A percentile compares a stretch with the other conserved stretches of the same genome.
Conservation (phyloP, 495 filamentous ascomycete genomes). For the Neurospora sp. region DNA sequence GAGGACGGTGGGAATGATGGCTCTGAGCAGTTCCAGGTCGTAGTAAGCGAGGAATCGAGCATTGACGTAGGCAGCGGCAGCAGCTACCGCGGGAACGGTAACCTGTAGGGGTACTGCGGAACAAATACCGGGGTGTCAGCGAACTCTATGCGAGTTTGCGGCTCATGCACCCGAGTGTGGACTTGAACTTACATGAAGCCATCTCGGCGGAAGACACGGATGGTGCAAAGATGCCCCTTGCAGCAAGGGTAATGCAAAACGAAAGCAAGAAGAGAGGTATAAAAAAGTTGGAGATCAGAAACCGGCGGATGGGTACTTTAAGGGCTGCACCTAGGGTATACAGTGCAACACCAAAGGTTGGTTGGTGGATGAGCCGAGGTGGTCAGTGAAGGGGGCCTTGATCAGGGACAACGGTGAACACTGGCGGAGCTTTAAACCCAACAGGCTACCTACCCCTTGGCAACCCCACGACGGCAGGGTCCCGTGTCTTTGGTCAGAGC, state of each 20-base stretch:
- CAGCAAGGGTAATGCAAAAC: background rate
- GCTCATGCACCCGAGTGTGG: background rate
- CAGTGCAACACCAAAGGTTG: background rate
- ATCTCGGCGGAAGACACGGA: background rate
- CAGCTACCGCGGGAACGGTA: slow-evolving; percentile 53
- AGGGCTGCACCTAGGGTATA: background rate
- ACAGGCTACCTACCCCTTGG: background rate
- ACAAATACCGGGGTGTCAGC: background rate
- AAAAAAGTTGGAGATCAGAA: background rate
- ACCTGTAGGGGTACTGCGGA: slow-evolving; percentile 32
- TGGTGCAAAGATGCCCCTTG: background rate
- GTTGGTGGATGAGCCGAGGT: background rate
- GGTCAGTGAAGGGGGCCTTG: background rate
- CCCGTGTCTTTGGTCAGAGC: background rate
- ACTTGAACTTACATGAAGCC: slow-evolving; percentile 4
- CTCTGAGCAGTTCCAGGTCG: slow-evolving; percentile 49
- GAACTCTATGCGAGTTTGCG: background rate
- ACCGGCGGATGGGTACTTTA: background rate
- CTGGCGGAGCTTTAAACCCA: background rate
- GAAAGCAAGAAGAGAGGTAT: background rate
- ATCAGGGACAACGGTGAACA: background rate
- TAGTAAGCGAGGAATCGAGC: slow-evolving; percentile 57
- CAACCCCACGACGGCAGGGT: background rate
- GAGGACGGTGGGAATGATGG: slow-evolving; percentile 34
- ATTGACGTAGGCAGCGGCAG: slow-evolving; percentile 71